Conservation (phyloP, 805 yeast species). For the Schwanniomyces pseudopolymorphus region DNA sequence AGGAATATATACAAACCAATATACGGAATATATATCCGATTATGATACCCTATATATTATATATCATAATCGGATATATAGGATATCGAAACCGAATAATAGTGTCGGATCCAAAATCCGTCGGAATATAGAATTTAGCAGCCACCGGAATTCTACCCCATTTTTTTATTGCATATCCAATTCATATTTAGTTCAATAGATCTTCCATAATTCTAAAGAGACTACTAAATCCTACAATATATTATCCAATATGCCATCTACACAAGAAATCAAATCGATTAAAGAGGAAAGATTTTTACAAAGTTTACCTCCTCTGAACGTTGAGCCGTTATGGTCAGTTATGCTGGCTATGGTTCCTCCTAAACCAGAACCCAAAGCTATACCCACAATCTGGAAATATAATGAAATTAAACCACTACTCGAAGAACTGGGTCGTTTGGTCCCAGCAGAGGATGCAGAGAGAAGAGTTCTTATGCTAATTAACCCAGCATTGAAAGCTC, state of each 20-base stretch:
- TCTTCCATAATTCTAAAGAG: neutral
- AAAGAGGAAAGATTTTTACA: conserved; percentile 3
- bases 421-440: conserved; percentile 11
- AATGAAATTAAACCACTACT: conserved; percentile 10
- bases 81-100: too few relatives aligned
- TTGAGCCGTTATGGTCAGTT: conserved; percentile 12
- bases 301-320: conserved; percentile 8
- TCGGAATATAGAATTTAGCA: neutral
- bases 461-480: conserved; percentile 13
- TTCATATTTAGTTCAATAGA: neutral
- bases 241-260: neutral
- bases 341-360: conserved; percentile 14
- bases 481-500: conserved; percentile 11
- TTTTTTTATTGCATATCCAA: neutral
- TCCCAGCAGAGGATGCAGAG: conserved; percentile 12
- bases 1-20: too few relatives aligned
- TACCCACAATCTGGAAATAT: conserved; percentile 10
- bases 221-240: neutral
- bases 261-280: neutral
- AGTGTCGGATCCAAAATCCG: too few relatives aligned
- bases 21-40: too few relatives aligned
- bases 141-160: neutral
- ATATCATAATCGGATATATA: too few relatives aligned
- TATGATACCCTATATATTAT: too few relatives aligned
- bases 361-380: conserved; percentile 11